Base-by-base conservation (phyloP, 768 basidiomycete species). In the Jaapia argillacea region DNA sequence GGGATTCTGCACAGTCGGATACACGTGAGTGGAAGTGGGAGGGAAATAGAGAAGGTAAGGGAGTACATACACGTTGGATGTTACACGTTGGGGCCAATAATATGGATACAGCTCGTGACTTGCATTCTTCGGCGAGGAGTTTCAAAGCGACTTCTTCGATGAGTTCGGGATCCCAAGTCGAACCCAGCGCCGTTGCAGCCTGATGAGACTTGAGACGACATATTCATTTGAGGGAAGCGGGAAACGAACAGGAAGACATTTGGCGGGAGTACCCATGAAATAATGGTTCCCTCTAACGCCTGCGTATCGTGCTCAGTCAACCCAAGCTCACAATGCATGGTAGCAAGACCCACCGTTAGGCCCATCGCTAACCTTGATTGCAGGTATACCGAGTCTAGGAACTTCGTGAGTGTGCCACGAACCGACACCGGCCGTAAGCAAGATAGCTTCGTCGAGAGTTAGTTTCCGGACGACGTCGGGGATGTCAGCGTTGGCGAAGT, bases 1-100 rank as follows among this genome's bases (percentile, higher is more conserved):
- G 20, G 83, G 83, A 52, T 69, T 82, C 79, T 81, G 45, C 3
- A 28, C 36, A 46, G 24, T 35, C 37, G 24, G 2, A 21, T 36
- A 35, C 18, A 25, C 2, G 21, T 23, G 47, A 33, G 6, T 43
- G 6, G 14, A n/a, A 22, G 5, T n/a, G 25, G n/a, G n/a, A n/a
- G n/a, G n/a, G n/a, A n/a, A n/a, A n/a, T n/a, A 7, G 21, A 37
- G 43, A 16, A 44, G 16, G 36, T 7, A 31, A 40, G 47, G n/a
- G n/a, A n/a, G n/a, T n/a, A 57, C 62, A 48, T 57, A 77, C 84
- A 24, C 88, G 74, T 59, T 88, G 87, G 40, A 86, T 87, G 56
- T 91, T 90, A 56, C 82, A 84, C 0, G 87, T 90, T 0, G 87
- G 88, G 1, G 79, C 88, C 14, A 89, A 72, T 24, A 87, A 65